phyloP scores from a whole-genome alignment of 2,329 filamentous ascomycete genomes.

The Ophiostoma angusticollis region DNA sequence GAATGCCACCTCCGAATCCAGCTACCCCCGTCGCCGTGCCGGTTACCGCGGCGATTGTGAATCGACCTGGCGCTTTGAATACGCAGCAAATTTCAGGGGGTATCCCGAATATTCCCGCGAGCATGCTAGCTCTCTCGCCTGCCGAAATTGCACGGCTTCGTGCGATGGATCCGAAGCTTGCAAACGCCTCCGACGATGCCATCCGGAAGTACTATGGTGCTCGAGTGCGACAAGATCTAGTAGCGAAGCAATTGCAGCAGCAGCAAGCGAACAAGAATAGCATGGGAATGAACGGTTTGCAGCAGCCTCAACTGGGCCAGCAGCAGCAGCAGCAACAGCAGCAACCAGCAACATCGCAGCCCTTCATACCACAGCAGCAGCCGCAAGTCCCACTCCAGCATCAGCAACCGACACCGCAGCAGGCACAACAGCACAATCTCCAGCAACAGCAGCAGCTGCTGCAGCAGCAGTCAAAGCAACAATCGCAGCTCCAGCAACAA shows the following conservation, averaged over 20 bases:
- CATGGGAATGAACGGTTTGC: conserved; percentile 1
- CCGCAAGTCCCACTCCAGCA: conserved; percentile 1
- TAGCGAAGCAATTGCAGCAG: conserved; percentile 11
- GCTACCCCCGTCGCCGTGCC: background rate
- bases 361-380: conserved; percentile 5
- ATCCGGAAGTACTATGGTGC: conserved; percentile 7
- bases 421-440: conserved; percentile 14
- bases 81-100: conserved; percentile 5
- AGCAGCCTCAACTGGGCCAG: conserved; percentile 11
- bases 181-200: conserved; percentile 9
- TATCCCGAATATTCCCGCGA: conserved; percentile 9
- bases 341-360: conserved; percentile 12
- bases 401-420: background rate
- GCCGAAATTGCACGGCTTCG: conserved; percentile 11
- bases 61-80: background rate
- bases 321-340: conserved; percentile 22
- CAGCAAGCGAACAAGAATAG: conserved; percentile 8
- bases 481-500: conserved; percentile 9
- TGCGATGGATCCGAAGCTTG: conserved; percentile 9
- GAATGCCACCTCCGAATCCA: conserved; percentile 7
- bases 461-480: conserved; percentile 14
- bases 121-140: conserved; percentile 8
- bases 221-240: conserved; percentile 9
- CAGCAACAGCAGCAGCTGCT: conserved; percentile 7
- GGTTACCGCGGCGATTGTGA: background rate